Evolutionary conservation across 2,329 filamentous ascomycete species (phyloP).

Genomic region (Apiospora kogelbergensis): DNA sequence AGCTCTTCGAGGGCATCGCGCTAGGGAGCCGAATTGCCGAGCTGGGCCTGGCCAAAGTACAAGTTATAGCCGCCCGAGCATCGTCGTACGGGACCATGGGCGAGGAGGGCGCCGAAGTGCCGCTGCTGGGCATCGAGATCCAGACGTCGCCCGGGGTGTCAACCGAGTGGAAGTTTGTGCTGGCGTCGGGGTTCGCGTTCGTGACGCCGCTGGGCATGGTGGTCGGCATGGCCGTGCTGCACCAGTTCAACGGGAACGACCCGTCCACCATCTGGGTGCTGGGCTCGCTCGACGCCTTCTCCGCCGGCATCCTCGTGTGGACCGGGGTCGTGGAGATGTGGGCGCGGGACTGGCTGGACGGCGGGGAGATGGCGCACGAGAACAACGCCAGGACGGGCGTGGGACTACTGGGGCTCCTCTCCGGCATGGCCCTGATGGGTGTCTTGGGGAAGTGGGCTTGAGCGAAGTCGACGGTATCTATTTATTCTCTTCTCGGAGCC

Average conservation of each 20-base stretch:
- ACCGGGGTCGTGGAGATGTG: conserved; percentile 60
- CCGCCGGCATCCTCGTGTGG: conserved; percentile 57
- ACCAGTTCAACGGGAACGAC: conserved; percentile 56
- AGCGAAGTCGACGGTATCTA: background rate
- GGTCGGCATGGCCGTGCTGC: conserved; percentile 56
- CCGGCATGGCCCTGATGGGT: conserved; percentile 2
- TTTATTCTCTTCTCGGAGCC: background rate
- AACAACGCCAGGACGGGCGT: background rate
- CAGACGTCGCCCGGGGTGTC: background rate
- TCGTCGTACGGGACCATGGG: background rate
- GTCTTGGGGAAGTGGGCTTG: conserved; percentile 8
- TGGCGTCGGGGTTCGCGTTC: conserved; percentile 49
- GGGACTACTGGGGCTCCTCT: background rate
- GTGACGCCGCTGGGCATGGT: conserved; percentile 61
- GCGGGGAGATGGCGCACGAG: conserved; percentile 22
- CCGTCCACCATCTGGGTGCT: conserved; percentile 52
- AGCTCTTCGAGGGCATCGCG: conserved; percentile 59
- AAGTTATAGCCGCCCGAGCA: background rate
- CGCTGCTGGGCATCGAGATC: background rate
- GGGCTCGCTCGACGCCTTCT: conserved; percentile 55
- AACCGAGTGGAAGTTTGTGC: conserved; percentile 35
- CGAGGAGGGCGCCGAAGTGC: too few species aligned
- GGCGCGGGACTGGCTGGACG: conserved; percentile 53
- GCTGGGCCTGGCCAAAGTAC: conserved; percentile 27
- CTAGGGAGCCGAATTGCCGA: conserved; percentile 52